Percentiles rank a stretch among this genome's conserved stretches.
These are phyloP conservation scores for Diddensiella transvaalensis DNA, from an alignment of 805 yeast genomes.

Conservation along the genomic window DNA sequence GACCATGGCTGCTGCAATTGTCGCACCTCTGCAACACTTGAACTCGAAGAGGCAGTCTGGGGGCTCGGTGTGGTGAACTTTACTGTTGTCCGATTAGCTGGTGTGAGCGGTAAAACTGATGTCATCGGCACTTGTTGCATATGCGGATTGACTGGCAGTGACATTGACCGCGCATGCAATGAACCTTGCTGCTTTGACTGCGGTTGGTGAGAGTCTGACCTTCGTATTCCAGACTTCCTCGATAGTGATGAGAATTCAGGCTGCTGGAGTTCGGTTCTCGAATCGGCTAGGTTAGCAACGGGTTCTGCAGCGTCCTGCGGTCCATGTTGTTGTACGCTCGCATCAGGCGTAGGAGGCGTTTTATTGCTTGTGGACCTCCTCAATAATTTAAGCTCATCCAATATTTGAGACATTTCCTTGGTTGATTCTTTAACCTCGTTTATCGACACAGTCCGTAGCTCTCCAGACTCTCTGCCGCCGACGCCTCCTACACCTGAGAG, in stretches of 20 bases:
- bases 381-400: conserved; percentile 17
- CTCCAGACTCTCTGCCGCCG: conserved; percentile 4
- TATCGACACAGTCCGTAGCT: conserved; percentile 10
- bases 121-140: not conserved
- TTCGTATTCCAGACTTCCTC: not conserved
- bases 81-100: not conserved
- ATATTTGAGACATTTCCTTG: conserved; percentile 18
- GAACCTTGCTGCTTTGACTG: not conserved
- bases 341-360: not conserved
- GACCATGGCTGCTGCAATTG: not conserved
- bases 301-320: not conserved
- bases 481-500: not conserved
- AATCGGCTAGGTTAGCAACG: not conserved
- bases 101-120: not conserved
- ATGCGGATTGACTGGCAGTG: not conserved
- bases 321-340: not conserved
- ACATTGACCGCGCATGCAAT: not conserved
- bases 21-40: not conserved
- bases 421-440: conserved; percentile 18
- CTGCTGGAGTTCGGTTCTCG: not conserved
- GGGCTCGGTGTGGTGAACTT: not conserved
- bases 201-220: not conserved
- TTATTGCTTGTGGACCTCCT: conserved; percentile 15
- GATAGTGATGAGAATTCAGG: not conserved
- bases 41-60: not conserved